A percentile compares a stretch with the other conserved stretches of the same genome.
Conservation (phyloP, 1,284 basidiomycete genomes). For the Somion occarium region DNA sequence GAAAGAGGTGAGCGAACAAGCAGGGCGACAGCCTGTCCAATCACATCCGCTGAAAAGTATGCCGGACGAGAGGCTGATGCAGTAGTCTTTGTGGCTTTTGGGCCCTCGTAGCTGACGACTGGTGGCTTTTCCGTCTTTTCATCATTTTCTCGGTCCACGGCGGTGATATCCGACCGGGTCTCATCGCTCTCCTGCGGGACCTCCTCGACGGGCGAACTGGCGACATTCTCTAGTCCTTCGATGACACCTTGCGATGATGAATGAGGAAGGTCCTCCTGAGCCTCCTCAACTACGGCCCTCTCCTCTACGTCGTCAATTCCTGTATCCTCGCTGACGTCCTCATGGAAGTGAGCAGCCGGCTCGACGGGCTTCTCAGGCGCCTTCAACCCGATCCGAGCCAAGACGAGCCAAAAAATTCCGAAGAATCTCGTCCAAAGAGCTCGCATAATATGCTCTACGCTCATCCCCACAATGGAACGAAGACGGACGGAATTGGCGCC, state of each 20-base stretch:
- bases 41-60: background rate
- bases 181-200: background rate
- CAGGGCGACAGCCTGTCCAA: background rate
- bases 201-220: background rate
- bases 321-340: background rate
- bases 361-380: background rate
- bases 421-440: constrained; percentile 1
- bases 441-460: background rate
- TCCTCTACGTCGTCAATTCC: constrained; percentile 1
- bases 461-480: background rate
- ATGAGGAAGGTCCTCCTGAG: background rate
- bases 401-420: constrained; percentile 1
- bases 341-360: background rate
- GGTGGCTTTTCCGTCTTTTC: background rate
- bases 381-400: constrained; percentile 3
- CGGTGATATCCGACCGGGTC: background rate
- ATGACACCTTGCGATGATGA: background rate
- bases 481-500: background rate
- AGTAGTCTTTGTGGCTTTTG: background rate
- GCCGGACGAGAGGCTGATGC: background rate
- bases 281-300: too few relatives aligned
- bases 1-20: background rate
- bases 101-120: background rate
- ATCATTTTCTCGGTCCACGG: constrained; percentile 1
- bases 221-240: background rate